Conservation (phyloP, 1,284 basidiomycete species). For the Sanghuangporus sanghuang region DNA sequence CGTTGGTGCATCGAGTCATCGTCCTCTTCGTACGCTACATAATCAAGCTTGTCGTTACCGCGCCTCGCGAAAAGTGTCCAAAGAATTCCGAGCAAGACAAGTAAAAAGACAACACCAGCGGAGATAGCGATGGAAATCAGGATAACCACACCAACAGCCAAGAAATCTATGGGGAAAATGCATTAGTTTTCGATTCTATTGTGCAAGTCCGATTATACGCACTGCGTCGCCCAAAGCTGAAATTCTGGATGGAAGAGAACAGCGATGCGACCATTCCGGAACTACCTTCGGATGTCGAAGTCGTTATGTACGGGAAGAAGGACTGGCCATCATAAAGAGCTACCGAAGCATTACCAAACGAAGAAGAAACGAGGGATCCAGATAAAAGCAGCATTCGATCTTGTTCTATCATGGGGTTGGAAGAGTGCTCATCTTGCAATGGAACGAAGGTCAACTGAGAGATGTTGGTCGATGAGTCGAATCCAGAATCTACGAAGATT, state of each 20-base stretch:
- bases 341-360: conserved; percentile 76
- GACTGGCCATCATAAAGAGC: conserved; percentile 84
- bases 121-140: conserved; percentile 96
- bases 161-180: conserved; percentile 54
- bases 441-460: conserved; percentile 90
- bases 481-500: conserved; percentile 41
- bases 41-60: conserved; percentile 64
- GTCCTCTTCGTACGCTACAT: conserved; percentile 54
- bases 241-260: conserved; percentile 74
- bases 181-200: conserved; percentile 9
- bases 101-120: conserved; percentile 89
- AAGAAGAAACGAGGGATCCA: conserved; percentile 67
- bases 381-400: conserved; percentile 92
- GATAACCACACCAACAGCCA: conserved; percentile 91
- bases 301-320: conserved; percentile 82
- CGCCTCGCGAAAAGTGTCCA: conserved; percentile 83
- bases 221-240: conserved; percentile 73
- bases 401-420: conserved; percentile 69
- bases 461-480: conserved; percentile 56
- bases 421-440: conserved; percentile 65
- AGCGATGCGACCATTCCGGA: conserved; percentile 74
- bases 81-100: conserved; percentile 84
- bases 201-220: conserved; percentile 29
- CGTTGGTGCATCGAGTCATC: conserved; percentile 69
- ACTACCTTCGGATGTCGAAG: conserved; percentile 62